phyloP scores from a whole-genome alignment of 78 protist species.

The Protostelium mycophagum region DNA sequence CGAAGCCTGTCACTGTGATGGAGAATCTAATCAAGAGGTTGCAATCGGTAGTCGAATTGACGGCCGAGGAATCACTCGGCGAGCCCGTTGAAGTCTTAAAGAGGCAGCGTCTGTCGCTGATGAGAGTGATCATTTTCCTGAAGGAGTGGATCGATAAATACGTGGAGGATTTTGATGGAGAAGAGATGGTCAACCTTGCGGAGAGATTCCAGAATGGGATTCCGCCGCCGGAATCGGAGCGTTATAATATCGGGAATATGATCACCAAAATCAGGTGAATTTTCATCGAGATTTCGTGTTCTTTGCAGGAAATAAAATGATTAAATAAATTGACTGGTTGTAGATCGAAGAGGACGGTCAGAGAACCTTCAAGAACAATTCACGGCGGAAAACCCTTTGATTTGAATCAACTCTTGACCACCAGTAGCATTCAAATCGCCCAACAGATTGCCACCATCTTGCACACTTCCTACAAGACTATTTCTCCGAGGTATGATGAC shows the following conservation, averaged over 20 bases:
- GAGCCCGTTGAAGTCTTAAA: neutral
- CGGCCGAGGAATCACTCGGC: neutral
- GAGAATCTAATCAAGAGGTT: neutral
- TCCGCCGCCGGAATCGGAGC: neutral
- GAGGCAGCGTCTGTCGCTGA: neutral
- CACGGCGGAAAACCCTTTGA: too few relatives aligned
- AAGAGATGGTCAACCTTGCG: conserved; percentile 20
- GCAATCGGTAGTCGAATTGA: neutral
- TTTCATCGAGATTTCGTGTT: too few relatives aligned
- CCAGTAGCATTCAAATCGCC: neutral
- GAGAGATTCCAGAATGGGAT: neutral
- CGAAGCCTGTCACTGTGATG: neutral
- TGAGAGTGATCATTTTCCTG: conserved; percentile 54
- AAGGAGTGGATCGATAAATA: conserved; percentile 62
- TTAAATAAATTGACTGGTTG: too few relatives aligned
- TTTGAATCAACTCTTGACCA: too few relatives aligned
- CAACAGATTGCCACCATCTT: neutral
- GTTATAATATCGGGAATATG: neutral
- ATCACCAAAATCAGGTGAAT: neutral
- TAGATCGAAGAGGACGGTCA: too few relatives aligned
- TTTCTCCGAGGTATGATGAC: too few relatives aligned
- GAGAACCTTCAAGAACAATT: too few relatives aligned
- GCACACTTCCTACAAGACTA: neutral
- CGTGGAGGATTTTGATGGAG: conserved; percentile 42
- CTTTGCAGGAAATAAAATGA: too few relatives aligned